Conservation (phyloP, 306 rosid genomes). For the Comarum palustre region DNA sequence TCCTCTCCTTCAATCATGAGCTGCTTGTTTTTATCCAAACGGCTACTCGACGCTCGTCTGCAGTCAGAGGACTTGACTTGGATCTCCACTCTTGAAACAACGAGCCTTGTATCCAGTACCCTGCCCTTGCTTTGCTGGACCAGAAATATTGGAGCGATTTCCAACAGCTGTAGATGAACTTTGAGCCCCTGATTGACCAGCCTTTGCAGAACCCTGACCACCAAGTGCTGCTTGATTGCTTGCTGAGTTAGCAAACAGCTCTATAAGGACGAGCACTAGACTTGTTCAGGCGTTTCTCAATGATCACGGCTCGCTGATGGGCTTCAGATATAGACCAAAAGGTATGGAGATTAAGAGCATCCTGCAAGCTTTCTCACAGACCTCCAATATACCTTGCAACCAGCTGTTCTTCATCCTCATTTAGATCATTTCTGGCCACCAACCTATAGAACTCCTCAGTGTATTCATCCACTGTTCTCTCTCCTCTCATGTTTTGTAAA, state of each 20-base stretch:
- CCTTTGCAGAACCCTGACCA: background rate
- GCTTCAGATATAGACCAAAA: background rate
- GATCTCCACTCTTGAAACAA: background rate
- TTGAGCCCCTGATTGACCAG: background rate
- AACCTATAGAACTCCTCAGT: background rate
- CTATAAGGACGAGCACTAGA: background rate
- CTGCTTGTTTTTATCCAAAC: background rate
- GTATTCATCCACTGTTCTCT: background rate
- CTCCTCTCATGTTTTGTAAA: background rate
- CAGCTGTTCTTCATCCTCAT: too few relatives aligned
- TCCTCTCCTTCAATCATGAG: background rate
- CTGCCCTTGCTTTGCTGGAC: background rate
- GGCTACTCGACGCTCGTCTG: background rate
- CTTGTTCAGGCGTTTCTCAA: background rate
- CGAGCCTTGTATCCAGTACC: background rate
- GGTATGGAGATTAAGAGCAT: background rate
- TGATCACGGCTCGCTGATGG: background rate
- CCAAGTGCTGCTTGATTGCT: background rate
- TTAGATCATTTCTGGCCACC: too few relatives aligned
- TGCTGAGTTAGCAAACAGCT: background rate
- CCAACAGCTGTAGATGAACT: background rate
- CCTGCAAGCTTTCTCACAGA: background rate
- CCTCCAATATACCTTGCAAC: background rate
- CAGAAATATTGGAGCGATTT: background rate
- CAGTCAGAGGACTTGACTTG: background rate